Conservation (phyloP, 1,284 basidiomycete species). For the Ganoderma resinaceum region DNA sequence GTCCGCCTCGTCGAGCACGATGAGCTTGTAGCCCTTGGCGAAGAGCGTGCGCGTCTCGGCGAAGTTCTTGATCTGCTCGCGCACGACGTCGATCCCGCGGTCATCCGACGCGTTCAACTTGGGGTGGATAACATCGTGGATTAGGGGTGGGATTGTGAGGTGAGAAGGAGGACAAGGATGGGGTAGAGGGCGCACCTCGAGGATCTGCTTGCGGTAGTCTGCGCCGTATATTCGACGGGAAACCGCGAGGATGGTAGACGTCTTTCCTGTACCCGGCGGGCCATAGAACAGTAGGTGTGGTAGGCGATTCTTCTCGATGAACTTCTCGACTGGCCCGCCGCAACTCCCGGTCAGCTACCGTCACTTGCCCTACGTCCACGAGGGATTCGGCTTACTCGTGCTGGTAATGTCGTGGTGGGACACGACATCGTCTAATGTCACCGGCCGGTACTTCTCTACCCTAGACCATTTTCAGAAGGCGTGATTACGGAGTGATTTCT, state of each 20-base stretch:
- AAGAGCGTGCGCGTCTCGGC: conserved; percentile 94
- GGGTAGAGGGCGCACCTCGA: conserved; percentile 71
- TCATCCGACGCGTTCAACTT: conserved; percentile 98
- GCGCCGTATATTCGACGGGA: conserved; percentile 92
- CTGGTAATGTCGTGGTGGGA: conserved; percentile 93
- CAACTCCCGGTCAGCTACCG: conserved; percentile 3
- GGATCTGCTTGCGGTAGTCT: conserved; percentile 87
- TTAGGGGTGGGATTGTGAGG: neutral
- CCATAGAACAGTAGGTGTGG: conserved; percentile 98
- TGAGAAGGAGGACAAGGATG: neutral
- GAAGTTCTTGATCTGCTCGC: conserved; percentile 99
- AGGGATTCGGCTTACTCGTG: conserved; percentile 73
- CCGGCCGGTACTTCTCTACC: conserved; percentile 96
- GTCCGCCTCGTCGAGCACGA: conserved; percentile 98
- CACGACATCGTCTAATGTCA: conserved; percentile 89
- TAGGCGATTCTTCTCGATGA: conserved; percentile 93
- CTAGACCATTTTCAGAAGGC: conserved; percentile 47
- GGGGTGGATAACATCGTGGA: neutral
- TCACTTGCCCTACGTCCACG: neutral
- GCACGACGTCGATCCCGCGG: conserved; percentile 96
- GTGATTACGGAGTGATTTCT: neutral
- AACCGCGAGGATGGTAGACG: conserved; percentile 96
- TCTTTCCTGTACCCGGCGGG: conserved; percentile 98
- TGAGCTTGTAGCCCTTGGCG: conserved; percentile 95
- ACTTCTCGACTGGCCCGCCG: conserved; percentile 83